Evolutionary conservation across 1,284 basidiomycete genomes (phyloP).

Genomic region (Gomphus bonarii): DNA sequence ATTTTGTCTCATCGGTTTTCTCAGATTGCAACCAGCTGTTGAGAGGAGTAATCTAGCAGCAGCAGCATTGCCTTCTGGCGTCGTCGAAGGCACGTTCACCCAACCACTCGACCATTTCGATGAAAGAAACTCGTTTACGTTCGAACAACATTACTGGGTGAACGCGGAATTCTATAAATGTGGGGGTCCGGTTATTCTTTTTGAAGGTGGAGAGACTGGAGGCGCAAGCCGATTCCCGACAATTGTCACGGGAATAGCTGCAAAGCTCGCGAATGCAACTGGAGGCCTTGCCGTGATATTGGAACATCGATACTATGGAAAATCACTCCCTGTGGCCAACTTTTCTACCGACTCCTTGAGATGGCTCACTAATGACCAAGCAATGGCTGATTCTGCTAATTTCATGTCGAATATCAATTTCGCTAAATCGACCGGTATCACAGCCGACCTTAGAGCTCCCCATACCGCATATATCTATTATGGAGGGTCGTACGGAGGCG

Average conservation of each 20-base stretch:
- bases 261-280: slow-evolving; percentile 37
- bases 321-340: slow-evolving; percentile 32
- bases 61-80: neutral
- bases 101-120: slow-evolving; percentile 34
- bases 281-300: slow-evolving; percentile 37
- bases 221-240: slow-evolving; percentile 14
- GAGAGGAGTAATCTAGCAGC: neutral
- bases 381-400: slow-evolving; percentile 38
- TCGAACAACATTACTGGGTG: slow-evolving; percentile 32
- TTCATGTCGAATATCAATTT: slow-evolving; percentile 37
- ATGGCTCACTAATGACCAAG: slow-evolving; percentile 41
- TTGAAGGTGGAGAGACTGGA: slow-evolving; percentile 32
- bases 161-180: slow-evolving; percentile 33
- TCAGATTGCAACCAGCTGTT: neutral
- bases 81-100: slow-evolving; percentile 23
- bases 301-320: slow-evolving; percentile 39
- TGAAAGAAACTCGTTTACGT: slow-evolving; percentile 12
- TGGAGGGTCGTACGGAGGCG: slow-evolving; percentile 39
- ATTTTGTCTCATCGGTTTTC: neutral
- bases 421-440: slow-evolving; percentile 14
- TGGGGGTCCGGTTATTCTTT: slow-evolving; percentile 32
- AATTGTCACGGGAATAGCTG: slow-evolving; percentile 27
- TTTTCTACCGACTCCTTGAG: slow-evolving; percentile 34
- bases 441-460: slow-evolving; percentile 21
- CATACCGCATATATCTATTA: slow-evolving; percentile 39